A percentile compares a stretch with the other conserved stretches of the same genome.
Evolutionary conservation across 192 early-diverging fungal genomes (phyloP).

Genomic region (Gamsiella multidivaricata): DNA sequence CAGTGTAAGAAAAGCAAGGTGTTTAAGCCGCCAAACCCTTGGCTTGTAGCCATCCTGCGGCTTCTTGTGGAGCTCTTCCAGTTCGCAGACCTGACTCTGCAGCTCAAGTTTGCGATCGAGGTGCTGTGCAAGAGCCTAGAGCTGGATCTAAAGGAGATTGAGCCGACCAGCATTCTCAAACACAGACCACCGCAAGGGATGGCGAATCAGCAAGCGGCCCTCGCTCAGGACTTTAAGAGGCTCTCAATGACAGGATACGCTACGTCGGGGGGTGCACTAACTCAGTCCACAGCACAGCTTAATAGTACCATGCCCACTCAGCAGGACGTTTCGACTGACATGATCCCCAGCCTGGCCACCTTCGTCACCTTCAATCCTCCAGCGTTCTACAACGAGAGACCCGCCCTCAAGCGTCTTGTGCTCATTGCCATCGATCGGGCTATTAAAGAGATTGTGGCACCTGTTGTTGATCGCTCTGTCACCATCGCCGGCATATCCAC

Average conservation of each 20-base stretch:
- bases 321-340: conserved; percentile 14
- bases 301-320: conserved; percentile 6
- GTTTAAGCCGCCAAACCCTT: conserved; percentile 97
- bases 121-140: conserved; percentile 93
- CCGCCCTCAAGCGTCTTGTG: conserved; percentile 87
- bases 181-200: conserved; percentile 64
- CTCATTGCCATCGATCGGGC: conserved; percentile 88
- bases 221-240: conserved; percentile 53
- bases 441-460: conserved; percentile 88
- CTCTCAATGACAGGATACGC: conserved; percentile 44
- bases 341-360: conserved; percentile 69
- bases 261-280: conserved; percentile 28
- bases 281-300: conserved; percentile 14
- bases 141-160: conserved; percentile 85
- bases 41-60: conserved; percentile 95
- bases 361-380: conserved; percentile 88
- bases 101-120: conserved; percentile 98
- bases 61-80: conserved; percentile 94
- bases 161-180: conserved; percentile 72
- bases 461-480: conserved; percentile 94
- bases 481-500: conserved; percentile 94
- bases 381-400: conserved; percentile 83
- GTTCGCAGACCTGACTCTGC: conserved; percentile 92
- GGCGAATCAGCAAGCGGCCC: conserved; percentile 17
- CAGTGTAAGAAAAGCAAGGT: conserved; percentile 86